Evolutionary conservation across 352 stramenopile species (phyloP).

Genomic region (Phytopythium helicoides): DNA sequence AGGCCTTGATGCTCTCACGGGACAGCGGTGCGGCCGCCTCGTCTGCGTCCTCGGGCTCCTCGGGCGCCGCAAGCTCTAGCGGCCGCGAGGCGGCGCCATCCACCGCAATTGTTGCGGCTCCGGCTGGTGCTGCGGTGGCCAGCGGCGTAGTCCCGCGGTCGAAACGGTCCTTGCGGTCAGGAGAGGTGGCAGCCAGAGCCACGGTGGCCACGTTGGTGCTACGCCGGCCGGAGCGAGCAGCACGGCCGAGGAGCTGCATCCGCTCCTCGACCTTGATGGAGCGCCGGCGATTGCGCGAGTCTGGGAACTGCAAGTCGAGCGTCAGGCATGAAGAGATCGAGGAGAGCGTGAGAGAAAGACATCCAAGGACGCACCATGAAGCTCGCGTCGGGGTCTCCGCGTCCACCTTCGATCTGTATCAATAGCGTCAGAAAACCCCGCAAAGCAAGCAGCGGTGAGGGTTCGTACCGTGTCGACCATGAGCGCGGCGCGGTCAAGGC

Average conservation of each 20-base stretch:
- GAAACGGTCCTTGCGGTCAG: conserved; percentile 32
- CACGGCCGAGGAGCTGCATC: not conserved
- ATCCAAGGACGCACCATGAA: conserved; percentile 47
- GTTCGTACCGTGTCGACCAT: conserved; percentile 79
- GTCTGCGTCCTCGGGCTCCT: conserved; percentile 32
- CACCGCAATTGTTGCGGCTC: no score
- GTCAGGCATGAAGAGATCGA: no score
- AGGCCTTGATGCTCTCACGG: conserved; percentile 63
- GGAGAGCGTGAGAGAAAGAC: no score
- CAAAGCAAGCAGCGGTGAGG: no score
- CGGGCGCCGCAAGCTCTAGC: conserved; percentile 13
- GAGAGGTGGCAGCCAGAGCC: conserved; percentile 13
- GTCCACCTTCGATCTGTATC: conserved; percentile 59
- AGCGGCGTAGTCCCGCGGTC: conserved; percentile 17
- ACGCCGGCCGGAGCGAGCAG: conserved; percentile 5
- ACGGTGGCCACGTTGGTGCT: conserved; percentile 14
- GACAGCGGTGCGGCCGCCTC: conserved; percentile 43
- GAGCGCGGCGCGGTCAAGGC: conserved; percentile 57
- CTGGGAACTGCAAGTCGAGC: conserved; percentile 22
- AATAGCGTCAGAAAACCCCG: no score
- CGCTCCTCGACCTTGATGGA: conserved; percentile 14
- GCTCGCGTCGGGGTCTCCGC: conserved; percentile 61
- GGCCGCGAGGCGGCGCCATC: no score
- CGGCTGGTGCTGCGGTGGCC: not conserved
- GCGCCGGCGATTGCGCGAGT: conserved; percentile 17